Evolutionary conservation across 2,329 filamentous ascomycete species (phyloP).

Genomic region (Xylariaceae sp.): DNA sequence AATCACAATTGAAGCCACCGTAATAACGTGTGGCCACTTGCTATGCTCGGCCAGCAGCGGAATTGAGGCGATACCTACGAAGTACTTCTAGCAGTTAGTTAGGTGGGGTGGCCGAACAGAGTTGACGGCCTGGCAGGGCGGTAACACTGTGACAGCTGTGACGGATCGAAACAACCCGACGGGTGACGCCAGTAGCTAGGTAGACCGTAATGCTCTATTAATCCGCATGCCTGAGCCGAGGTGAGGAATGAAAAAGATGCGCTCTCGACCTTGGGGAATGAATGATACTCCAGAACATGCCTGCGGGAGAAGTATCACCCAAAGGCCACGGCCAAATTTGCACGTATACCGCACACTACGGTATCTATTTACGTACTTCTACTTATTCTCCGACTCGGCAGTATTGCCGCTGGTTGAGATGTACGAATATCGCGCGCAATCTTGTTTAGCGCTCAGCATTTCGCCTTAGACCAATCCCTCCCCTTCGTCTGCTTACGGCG

Average conservation of each 20-base stretch:
- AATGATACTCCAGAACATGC: background rate
- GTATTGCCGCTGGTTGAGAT: slow-evolving; percentile 6
- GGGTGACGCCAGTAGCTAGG: too few species aligned
- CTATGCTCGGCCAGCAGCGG: too few species aligned
- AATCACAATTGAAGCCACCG: too few species aligned
- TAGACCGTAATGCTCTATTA: too few species aligned
- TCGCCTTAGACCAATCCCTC: slow-evolving; percentile 21
- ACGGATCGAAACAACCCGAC: too few species aligned
- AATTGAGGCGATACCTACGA: too few species aligned
- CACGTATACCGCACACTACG: background rate
- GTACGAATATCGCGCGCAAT: slow-evolving; percentile 9
- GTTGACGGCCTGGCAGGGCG: too few species aligned
- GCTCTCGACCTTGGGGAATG: background rate
- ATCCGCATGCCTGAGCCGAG: background rate
- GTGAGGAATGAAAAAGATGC: background rate
- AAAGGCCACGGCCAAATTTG: too few species aligned
- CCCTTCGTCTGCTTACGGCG: slow-evolving; percentile 20
- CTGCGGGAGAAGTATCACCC: background rate
- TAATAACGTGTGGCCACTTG: background rate
- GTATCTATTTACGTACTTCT: background rate
- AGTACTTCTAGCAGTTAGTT: too few species aligned
- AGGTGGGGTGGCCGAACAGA: too few species aligned
- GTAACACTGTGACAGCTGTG: too few species aligned
- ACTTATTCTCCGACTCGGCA: slow-evolving; percentile 16
- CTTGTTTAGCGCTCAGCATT: slow-evolving; percentile 24